Conservation (phyloP, 2,329 filamentous ascomycete species). For the Calonectria hongkongensis region DNA sequence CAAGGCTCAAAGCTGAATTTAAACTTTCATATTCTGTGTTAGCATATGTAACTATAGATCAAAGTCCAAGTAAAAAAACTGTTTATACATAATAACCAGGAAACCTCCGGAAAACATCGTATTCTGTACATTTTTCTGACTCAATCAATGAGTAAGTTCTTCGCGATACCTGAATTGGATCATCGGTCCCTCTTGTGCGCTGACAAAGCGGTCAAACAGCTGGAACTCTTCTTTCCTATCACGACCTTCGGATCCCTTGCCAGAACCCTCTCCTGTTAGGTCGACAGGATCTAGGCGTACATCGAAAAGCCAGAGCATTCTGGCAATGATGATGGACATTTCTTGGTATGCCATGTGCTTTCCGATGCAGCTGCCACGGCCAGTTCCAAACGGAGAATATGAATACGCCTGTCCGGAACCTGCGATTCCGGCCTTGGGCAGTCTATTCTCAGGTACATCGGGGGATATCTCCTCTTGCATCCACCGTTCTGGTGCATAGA, state of each 20-base stretch:
- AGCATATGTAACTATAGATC: background rate
- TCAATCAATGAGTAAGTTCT: slow-evolving; percentile 9
- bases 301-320: slow-evolving; percentile 21
- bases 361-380: slow-evolving; percentile 21
- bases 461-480: slow-evolving; percentile 1
- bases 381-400: slow-evolving; percentile 14
- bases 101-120: background rate
- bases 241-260: slow-evolving; percentile 3
- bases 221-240: slow-evolving; percentile 21
- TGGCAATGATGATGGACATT: slow-evolving; percentile 19
- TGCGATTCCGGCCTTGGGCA: slow-evolving; percentile 13
- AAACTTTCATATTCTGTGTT: too few relatives aligned
- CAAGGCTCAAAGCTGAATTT: too few relatives aligned
- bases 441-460: background rate
- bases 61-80: background rate
- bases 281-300: background rate
- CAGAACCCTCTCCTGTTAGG: background rate
- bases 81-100: background rate
- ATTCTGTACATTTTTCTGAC: background rate
- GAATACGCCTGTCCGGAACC: slow-evolving; percentile 15
- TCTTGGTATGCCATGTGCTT: slow-evolving; percentile 30
- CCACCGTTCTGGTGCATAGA: slow-evolving; percentile 23
- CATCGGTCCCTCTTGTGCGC: slow-evolving; percentile 13
- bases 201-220: slow-evolving; percentile 6
- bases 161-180: slow-evolving; percentile 22